These are phyloP conservation scores for Populus tremula DNA, from an alignment of 345 rosid species.

Conservation along the genomic window DNA sequence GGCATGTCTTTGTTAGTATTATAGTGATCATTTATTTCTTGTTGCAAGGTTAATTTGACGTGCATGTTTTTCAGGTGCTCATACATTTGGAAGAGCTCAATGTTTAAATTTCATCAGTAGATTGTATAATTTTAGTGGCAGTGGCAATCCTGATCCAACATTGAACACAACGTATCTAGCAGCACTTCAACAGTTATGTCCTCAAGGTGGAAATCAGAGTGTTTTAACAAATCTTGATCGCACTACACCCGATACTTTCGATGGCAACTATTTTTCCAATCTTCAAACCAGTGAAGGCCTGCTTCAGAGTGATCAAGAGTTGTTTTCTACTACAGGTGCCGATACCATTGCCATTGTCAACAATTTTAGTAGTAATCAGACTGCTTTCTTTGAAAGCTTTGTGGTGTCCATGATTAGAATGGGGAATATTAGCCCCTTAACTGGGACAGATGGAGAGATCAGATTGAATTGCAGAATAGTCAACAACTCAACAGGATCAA, in stretches of 20 bases:
- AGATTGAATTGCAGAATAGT: constrained; percentile 52
- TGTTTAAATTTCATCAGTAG: constrained; percentile 35
- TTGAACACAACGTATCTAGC: constrained; percentile 43
- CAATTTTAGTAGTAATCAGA: constrained; percentile 38
- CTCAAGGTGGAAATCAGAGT: constrained; percentile 39
- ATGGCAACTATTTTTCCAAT: constrained; percentile 48
- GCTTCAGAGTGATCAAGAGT: constrained; percentile 58
- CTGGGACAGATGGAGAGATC: constrained; percentile 54
- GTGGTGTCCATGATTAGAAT: constrained; percentile 53
- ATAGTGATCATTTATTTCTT: background rate
- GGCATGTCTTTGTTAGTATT: background rate
- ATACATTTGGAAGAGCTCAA: constrained; percentile 59
- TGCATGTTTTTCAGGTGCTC: constrained; percentile 42
- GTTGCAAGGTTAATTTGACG: no score
- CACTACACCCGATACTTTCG: constrained; percentile 47
- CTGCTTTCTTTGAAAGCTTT: constrained; percentile 54
- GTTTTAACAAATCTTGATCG: constrained; percentile 43
- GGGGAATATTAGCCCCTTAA: constrained; percentile 54
- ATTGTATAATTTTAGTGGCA: constrained; percentile 45
- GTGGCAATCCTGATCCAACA: constrained; percentile 47
- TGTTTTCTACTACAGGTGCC: constrained; percentile 50
- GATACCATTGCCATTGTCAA: constrained; percentile 43
- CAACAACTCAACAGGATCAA: constrained; percentile 14
- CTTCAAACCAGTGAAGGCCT: constrained; percentile 44
- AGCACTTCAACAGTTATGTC: constrained; percentile 46